Evolutionary conservation across 75 land plant genomes (phyloP), one percentile per base, ranked within the genome.

Genomic region (Ceratopteris richardii): DNA sequence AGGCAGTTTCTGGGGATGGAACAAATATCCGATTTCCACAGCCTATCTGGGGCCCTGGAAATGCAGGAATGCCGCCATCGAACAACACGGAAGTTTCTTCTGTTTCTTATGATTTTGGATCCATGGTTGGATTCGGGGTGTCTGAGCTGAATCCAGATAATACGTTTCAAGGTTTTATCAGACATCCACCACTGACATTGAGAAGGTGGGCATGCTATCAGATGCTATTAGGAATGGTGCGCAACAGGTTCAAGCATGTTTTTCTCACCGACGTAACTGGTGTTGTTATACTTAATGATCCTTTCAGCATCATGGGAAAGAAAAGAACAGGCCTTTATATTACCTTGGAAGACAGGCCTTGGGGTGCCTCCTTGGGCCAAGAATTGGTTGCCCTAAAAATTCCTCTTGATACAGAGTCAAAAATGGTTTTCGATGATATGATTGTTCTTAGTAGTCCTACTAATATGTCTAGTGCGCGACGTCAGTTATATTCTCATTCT

Each of bases 121-220:
- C 86, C 31, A 64, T 85, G 4, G 71, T 79, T 16, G 78, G 90
- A 0, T 86, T 86, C 31, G 83, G 80, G 0, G 60, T 68, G 33
- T 51, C 56, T n/a, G 90, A 83, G 73, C 65, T 86, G 3, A 81
- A 80, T 62, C 76, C 87, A 22, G 74, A 76, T 60, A 57, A 80
- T 60, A 42, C 75, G 2, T 62, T 86, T 5, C 27, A 65, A 9
- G 90, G 87, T 21, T 86, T 86, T 30, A 28, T 78, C 0, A 81
- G 74, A 44, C 61, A 52, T 25, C 76, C 86, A 12, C 79, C 90
- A 9, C 63, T 77, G 37, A 71, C 65, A 56, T 57, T 86, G 16
- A 51, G 87, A 28, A 39, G 90, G 27, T 86, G 87, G 87, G 74
- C 82, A 10, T 86, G 90, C 59, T 86, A 86, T 58, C 78, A 75